Conservation (phyloP, 768 basidiomycete species). For the Megacollybia marginata region DNA sequence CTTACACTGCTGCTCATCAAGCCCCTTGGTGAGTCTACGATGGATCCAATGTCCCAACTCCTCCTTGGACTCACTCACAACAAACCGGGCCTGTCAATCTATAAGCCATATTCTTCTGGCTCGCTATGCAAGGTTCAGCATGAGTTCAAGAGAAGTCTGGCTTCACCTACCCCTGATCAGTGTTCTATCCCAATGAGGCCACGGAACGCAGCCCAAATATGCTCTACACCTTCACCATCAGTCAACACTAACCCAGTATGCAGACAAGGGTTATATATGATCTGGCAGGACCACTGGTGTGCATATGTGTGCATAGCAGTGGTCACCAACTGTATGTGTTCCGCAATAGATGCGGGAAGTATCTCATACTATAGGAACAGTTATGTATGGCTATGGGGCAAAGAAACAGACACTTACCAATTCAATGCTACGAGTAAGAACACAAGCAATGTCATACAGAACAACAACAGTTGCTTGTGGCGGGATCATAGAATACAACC, state of each 20-base stretch:
- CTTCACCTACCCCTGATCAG: background rate
- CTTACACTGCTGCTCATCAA: background rate
- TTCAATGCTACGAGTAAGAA: constrained; percentile 8
- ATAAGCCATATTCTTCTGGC: background rate
- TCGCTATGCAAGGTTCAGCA: background rate
- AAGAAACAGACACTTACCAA: constrained; percentile 14
- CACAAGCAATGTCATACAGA: background rate
- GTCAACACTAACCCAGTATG: constrained; percentile 16
- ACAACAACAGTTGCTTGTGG: constrained; percentile 17
- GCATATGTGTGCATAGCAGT: constrained; percentile 15
- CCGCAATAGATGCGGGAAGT: constrained; percentile 10
- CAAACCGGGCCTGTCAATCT: background rate
- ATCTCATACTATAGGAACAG: constrained; percentile 23
- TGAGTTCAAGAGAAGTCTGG: background rate
- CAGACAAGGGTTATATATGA: constrained; percentile 23
- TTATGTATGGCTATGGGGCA: too few species aligned
- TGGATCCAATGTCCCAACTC: background rate
- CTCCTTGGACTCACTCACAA: background rate
- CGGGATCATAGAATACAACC: constrained; percentile 22
- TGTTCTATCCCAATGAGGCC: background rate
- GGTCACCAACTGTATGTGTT: constrained; percentile 19
- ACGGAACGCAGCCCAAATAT: background rate
- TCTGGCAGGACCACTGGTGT: constrained; percentile 30
- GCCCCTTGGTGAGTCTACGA: background rate
- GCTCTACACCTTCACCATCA: background rate